phyloP scores from a whole-genome alignment of 495 filamentous ascomycete genomes.

The Neurospora sp. region DNA sequence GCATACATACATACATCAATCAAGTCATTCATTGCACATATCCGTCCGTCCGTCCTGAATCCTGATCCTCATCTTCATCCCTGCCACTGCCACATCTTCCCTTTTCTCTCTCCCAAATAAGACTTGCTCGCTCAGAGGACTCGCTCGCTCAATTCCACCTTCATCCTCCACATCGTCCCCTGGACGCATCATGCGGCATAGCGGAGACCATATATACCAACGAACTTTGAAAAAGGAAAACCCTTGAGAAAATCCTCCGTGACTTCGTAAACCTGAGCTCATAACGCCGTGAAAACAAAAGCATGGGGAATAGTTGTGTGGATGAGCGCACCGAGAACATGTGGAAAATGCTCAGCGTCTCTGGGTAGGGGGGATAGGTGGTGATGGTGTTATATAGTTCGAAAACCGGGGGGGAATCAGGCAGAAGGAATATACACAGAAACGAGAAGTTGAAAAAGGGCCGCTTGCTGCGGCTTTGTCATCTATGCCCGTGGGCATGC shows the following conservation, averaged over 20 bases:
- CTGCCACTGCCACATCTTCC: not conserved
- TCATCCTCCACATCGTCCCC: not conserved
- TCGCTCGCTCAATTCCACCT: not conserved
- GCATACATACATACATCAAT: not conserved
- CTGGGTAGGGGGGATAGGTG: not conserved
- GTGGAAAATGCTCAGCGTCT: not conserved
- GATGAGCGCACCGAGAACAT: not conserved
- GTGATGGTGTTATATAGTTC: not conserved
- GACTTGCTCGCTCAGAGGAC: not conserved
- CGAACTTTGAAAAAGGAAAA: not conserved
- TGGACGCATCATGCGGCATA: not conserved
- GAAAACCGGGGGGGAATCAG: not conserved
- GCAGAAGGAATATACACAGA: conserved; percentile 3
- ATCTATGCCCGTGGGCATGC: no score
- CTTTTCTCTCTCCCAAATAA: not conserved
- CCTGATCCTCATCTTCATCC: not conserved
- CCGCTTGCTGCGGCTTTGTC: not conserved
- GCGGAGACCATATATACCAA: not conserved
- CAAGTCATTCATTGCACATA: not conserved
- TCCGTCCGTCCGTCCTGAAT: not conserved
- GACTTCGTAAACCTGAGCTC: not conserved
- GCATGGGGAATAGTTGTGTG: not conserved
- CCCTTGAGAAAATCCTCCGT: not conserved
- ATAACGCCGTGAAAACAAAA: not conserved
- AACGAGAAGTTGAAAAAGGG: conserved; percentile 1